Evolutionary conservation across 768 basidiomycete genomes (phyloP), one percentile per base, ranked within the genome.

Genomic region (Amanita inopinata): DNA sequence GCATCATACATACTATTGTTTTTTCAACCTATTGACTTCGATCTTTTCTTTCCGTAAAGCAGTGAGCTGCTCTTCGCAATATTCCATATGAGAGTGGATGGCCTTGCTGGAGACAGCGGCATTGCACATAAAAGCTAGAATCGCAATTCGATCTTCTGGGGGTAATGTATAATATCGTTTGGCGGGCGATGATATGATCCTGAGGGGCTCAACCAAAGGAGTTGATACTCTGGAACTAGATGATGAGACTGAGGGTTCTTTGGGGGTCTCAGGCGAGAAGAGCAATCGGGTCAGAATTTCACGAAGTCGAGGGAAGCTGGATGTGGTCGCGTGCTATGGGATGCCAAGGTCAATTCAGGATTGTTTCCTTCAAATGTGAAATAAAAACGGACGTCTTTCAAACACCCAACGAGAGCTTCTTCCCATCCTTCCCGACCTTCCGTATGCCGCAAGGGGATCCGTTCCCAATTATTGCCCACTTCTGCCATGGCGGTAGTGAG

Each of bases 31-130:
- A 63, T 96, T 96, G 47, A 92, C 79, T 49, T 98, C 96, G 23
- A 93, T 91, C 60, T 93, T 87, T 60, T 94, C 89, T 62, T 98
- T 99, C 49, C 96, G 66, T 24, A 96, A 67, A 19, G 92, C 88
- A 6, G 96, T 98, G 48, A 99, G 61, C 49, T 85, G 81, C 52
- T 85, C 76, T 55, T 93, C 91, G 53, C 87, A 89, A 33, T 78
- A 74, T 53, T 99, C 96, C 77, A 98, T 85, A 53, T 89, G 86
- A 4, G 73, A 62, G 55, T 92, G 86, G 15, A 97, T 80, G 7
- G 79, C 73, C 62, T 91, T 94, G 61, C 88, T 91, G 17, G 92
- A 90, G 18, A 92, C 77, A 1, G 83, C 91, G 38, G 93, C 62
- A 54, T 93, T 89, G 62, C 82, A 84, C 65, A 99, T 74, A 65